A percentile compares a stretch with the other conserved stretches of the same genome.
These are phyloP conservation scores for Lipomyces yamadae DNA, from an alignment of 805 yeast species.

Conservation along the genomic window DNA sequence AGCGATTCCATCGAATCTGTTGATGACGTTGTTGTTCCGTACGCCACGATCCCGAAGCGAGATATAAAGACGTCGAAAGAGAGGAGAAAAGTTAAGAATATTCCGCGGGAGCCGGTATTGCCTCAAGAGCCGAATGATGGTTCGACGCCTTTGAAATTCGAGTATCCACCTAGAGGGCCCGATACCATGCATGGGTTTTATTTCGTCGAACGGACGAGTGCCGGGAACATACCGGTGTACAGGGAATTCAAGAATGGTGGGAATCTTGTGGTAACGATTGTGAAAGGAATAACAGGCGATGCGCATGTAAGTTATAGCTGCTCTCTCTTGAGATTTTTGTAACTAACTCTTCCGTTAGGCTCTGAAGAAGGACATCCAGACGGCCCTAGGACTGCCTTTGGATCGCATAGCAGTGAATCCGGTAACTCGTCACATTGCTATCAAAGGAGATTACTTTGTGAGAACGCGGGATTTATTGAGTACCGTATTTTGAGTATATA, in stretches of 20 bases:
- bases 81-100: not conserved
- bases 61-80: not conserved
- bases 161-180: not conserved
- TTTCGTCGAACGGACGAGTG: slow-evolving; percentile 14
- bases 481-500: slow-evolving; percentile 7
- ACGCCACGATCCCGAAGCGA: slow-evolving; percentile 1
- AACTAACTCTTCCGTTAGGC: not conserved
- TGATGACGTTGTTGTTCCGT: not conserved
- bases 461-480: slow-evolving; percentile 1
- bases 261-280: not conserved
- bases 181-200: slow-evolving; percentile 9
- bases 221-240: slow-evolving; percentile 23
- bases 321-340: not conserved
- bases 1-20: too few relatives aligned
- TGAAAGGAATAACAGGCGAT: slow-evolving; percentile 15
- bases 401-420: not conserved
- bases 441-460: slow-evolving; percentile 23
- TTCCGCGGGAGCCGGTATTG: slow-evolving; percentile 2
- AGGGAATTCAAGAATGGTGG: slow-evolving; percentile 6
- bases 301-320: slow-evolving; percentile 8
- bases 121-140: not conserved
- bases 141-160: not conserved
- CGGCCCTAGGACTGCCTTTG: slow-evolving; percentile 7
- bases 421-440: not conserved
- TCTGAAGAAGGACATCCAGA: slow-evolving; percentile 7